Evolutionary conservation across 495 filamentous ascomycete genomes (phyloP).

Genomic region (Patellaria atrata): DNA sequence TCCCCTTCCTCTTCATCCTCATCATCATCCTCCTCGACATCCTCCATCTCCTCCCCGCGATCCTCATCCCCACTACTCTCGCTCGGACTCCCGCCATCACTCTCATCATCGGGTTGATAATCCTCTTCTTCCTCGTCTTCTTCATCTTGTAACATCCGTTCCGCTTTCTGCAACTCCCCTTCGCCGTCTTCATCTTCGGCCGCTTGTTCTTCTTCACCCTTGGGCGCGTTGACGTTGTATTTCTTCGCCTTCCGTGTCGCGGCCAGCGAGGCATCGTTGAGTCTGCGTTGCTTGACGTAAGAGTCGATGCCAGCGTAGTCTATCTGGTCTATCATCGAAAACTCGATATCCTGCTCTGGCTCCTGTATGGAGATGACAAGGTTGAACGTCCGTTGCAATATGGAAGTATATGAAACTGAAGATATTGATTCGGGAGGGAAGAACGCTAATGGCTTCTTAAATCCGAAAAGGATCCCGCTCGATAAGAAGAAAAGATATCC

Average conservation of each 20-base stretch:
- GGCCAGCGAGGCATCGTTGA: conserved; percentile 88
- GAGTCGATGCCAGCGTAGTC: conserved; percentile 55
- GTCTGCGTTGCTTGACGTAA: conserved; percentile 64
- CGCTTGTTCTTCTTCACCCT: conserved; percentile 33
- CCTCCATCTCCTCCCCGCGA: conserved; percentile 37
- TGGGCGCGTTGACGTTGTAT: conserved; percentile 50
- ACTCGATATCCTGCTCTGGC: conserved; percentile 26
- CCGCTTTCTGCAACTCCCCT: conserved; percentile 52
- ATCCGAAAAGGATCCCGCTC: conserved; percentile 78
- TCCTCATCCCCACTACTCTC: conserved; percentile 36
- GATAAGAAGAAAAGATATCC: conserved; percentile 82
- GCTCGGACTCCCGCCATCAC: conserved; percentile 48
- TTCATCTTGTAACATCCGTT: conserved; percentile 45
- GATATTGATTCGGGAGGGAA: conserved; percentile 66
- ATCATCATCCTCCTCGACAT: conserved; percentile 32
- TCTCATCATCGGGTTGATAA: conserved; percentile 25
- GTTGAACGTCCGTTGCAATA: conserved; percentile 89
- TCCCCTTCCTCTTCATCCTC: conserved; percentile 37
- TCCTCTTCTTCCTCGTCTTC: conserved; percentile 86
- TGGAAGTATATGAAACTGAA: conserved; percentile 74
- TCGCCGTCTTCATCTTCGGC: conserved; percentile 30
- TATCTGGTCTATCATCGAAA: conserved; percentile 31
- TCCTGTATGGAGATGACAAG: conserved; percentile 52
- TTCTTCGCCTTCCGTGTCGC: conserved; percentile 73
- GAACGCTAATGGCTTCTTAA: conserved; percentile 88